Evolutionary conservation across 2,329 filamentous ascomycete genomes (phyloP).

Genomic region (Calonectria honghensis): DNA sequence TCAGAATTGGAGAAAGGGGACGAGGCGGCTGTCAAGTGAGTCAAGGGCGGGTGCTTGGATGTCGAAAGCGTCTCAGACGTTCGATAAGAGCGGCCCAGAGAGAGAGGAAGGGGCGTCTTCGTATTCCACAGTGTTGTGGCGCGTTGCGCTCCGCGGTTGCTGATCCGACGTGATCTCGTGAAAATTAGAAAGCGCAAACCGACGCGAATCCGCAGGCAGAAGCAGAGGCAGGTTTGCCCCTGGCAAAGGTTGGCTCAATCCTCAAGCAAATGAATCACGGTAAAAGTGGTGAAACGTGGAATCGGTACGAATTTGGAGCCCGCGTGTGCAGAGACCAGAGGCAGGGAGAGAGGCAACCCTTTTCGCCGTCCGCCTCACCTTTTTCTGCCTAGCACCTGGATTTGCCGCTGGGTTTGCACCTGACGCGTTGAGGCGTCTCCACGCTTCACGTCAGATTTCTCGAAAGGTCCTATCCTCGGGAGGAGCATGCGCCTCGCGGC

Average conservation of each 20-base stretch:
- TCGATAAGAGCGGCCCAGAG: neutral
- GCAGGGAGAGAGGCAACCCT: constrained; percentile 13
- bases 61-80: neutral
- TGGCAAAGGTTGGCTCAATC: constrained; percentile 3
- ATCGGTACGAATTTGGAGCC: constrained; percentile 18
- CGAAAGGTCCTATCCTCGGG: neutral
- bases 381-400: constrained; percentile 17
- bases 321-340: neutral
- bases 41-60: neutral
- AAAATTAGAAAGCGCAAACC: constrained; percentile 32
- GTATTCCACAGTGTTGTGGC: constrained; percentile 15
- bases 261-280: constrained; percentile 38
- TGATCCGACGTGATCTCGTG: constrained; percentile 16
- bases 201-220: constrained; percentile 24
- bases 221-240: constrained; percentile 13
- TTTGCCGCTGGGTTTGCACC: constrained; percentile 12
- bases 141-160: constrained; percentile 15
- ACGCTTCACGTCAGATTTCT: constrained; percentile 22
- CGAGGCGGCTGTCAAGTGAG: constrained; percentile 11
- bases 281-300: constrained; percentile 50
- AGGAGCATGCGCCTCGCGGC: neutral
- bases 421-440: constrained; percentile 9
- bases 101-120: constrained; percentile 16
- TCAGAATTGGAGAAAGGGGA: neutral
- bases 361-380: constrained; percentile 20